A percentile compares a stretch with the other conserved stretches of the same genome.
These are phyloP conservation scores for Zasmidium citrigriseum DNA, from an alignment of 2,329 filamentous ascomycete genomes.

Conservation along the genomic window DNA sequence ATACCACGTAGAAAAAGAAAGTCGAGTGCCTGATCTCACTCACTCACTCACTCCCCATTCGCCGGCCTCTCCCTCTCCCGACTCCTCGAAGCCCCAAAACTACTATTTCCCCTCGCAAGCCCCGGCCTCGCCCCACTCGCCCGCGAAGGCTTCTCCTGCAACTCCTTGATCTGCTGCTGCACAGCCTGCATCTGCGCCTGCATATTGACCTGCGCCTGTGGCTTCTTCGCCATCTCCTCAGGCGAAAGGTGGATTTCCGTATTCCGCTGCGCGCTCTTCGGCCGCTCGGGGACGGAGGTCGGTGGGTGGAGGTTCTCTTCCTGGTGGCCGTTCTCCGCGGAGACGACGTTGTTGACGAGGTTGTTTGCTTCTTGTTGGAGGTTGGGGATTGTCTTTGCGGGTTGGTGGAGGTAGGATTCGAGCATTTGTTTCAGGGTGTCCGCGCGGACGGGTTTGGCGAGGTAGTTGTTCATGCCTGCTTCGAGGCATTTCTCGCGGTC, in stretches of 20 bases:
- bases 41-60: background rate
- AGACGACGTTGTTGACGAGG: slow-evolving; percentile 41
- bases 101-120: background rate
- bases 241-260: slow-evolving; percentile 32
- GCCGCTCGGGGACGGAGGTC: slow-evolving; percentile 12
- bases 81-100: background rate
- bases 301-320: slow-evolving; percentile 4
- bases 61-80: background rate
- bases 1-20: background rate
- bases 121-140: background rate
- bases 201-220: slow-evolving; percentile 18
- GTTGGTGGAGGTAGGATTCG: slow-evolving; percentile 62
- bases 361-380: slow-evolving; percentile 48
- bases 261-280: slow-evolving; percentile 16
- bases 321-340: slow-evolving; percentile 18
- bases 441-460: slow-evolving; percentile 91
- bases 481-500: slow-evolving; percentile 95
- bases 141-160: slow-evolving; percentile 3
- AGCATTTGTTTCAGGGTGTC: slow-evolving; percentile 85
- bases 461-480: slow-evolving; percentile 95
- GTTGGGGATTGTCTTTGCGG: slow-evolving; percentile 45
- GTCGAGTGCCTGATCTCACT: background rate
- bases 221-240: slow-evolving; percentile 30
- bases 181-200: slow-evolving; percentile 17
- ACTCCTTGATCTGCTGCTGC: slow-evolving; percentile 19